Base-by-base conservation (phyloP, 2,329 filamentous ascomycete genomes). In the Cordyceps cicadae region DNA sequence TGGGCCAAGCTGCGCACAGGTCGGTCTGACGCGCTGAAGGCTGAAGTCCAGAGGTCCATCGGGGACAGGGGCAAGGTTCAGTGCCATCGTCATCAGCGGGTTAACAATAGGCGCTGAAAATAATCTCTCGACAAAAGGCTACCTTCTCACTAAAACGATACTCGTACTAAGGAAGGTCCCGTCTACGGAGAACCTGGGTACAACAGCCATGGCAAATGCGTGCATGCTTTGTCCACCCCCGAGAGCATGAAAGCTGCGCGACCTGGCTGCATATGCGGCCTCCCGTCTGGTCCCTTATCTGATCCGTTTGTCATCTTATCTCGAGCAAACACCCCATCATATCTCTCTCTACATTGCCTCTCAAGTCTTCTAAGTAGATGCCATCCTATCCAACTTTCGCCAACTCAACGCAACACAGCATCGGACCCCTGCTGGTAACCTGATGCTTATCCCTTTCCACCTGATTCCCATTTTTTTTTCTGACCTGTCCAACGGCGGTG, bases 271-370 rank as follows among this genome's bases (percentile, higher is more conserved):
- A 46, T 19, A 21, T 21, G 15, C 43, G 4, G 5, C 19, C 2
- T 24, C 43, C 43, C 43, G n/a, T 46, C 43, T 46, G 43, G 6
- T 46, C 43, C n/a, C n/a, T 46, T 49, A 49, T 49, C 24, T 49
- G 46, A 49, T 49, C 43, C 43, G 43, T 43, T 46, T 24, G 17
- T 37, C 56, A 59, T 59, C 56, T 59, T 52, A 59, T 59, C 39
- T 17, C 24, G 8, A n/a, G 56, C 55, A 58, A 49, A 50, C 21
- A 50, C 41, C 7, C 29, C 29, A 21, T 4, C 8, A 32, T 29
- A 24, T 24, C 24, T 24, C 24, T 24, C 52, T 54, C 52, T 24
- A 34, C 24, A 19, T 19, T 34, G 15, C 37, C n/a, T 56, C 29
- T n/a, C n/a, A 19, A 17, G 21, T 55, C 5, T 6, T 15, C 26